Conservation (phyloP, 805 yeast genomes). For the Kodamaea fukazawae region DNA sequence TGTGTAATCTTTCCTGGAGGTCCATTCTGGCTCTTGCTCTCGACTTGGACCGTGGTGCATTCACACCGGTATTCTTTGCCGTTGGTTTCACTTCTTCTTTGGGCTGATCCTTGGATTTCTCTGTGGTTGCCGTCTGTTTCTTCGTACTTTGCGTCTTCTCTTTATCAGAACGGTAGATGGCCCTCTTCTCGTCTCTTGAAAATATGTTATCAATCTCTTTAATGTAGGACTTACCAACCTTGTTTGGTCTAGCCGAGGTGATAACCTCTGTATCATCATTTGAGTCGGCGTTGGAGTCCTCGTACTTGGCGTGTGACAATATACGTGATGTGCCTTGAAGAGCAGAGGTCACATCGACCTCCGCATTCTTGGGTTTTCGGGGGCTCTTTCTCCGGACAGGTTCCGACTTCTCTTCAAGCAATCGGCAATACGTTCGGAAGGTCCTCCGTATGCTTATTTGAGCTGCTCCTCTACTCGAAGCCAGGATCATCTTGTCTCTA, state of each 20-base stretch:
- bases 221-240: constrained; percentile 10
- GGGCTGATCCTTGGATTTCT: neutral
- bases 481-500: too few relatives aligned
- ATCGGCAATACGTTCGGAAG: neutral
- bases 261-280: constrained; percentile 1
- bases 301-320: constrained; percentile 9
- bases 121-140: neutral
- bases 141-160: neutral
- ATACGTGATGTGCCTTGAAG: constrained; percentile 10
- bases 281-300: constrained; percentile 6
- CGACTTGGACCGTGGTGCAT: too few relatives aligned
- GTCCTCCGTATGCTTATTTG: too few relatives aligned
- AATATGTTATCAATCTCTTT: constrained; percentile 13
- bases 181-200: constrained; percentile 10
- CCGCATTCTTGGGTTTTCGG: constrained; percentile 7
- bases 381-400: neutral
- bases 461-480: too few relatives aligned
- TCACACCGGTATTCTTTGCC: neutral
- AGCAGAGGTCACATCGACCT: constrained; percentile 12
- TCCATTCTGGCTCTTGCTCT: neutral
- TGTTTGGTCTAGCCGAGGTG: constrained; percentile 7
- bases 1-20: neutral
- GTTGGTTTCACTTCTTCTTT: neutral
- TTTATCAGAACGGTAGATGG: constrained; percentile 6
- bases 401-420: neutral